phyloP scores from a whole-genome alignment of 148 eudicot species.

The Cornus controversa region DNA sequence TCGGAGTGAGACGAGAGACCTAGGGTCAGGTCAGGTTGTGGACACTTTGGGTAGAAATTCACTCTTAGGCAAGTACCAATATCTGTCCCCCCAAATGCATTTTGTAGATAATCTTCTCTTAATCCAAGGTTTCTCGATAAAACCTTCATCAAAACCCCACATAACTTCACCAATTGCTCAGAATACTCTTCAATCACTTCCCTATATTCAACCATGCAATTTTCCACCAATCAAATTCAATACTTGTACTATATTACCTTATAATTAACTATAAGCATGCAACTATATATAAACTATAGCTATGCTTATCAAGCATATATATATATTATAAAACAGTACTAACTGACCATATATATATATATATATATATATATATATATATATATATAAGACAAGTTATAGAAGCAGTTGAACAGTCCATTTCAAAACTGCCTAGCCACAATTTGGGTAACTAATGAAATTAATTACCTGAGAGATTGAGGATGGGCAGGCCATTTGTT shows the following conservation, averaged over 20 bases:
- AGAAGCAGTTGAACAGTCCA: background rate
- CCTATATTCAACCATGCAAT: conserved; percentile 34
- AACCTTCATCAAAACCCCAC: conserved; percentile 59
- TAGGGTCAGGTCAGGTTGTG: conserved; percentile 88
- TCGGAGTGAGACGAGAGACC: conserved; percentile 89
- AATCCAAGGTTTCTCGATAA: conserved; percentile 69
- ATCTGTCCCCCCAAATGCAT: conserved; percentile 75
- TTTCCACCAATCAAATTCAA: no score
- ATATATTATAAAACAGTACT: no score
- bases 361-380: background rate
- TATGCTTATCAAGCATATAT: no score
- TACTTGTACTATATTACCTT: no score
- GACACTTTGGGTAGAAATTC: conserved; percentile 86
- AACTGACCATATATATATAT: background rate
- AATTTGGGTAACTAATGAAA: no score
- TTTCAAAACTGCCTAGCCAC: no score
- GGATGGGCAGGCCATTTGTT: conserved; percentile 80
- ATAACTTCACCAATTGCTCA: conserved; percentile 50
- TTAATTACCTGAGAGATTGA: conserved; percentile 46
- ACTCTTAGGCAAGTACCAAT: conserved; percentile 71
- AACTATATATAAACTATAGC: no score
- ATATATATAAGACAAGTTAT: no score
- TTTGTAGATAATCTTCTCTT: conserved; percentile 53
- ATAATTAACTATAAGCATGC: no score
- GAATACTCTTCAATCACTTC: conserved; percentile 68